phyloP scores from a whole-genome alignment of 108 stramenopile genomes.

The Cyclotella atomus region DNA sequence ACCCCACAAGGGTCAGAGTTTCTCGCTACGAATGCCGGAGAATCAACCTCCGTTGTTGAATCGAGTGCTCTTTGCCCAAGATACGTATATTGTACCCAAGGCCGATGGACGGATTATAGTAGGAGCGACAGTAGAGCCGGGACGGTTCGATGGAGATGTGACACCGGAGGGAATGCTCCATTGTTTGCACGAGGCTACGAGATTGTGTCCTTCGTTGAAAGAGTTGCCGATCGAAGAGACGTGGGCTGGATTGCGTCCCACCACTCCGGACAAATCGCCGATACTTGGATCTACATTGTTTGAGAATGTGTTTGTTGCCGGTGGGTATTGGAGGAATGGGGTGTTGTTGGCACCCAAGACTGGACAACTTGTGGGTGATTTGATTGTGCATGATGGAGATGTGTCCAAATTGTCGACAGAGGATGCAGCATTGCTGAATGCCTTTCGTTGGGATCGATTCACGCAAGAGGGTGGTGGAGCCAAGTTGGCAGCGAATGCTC shows the following conservation, averaged over 20 bases:
- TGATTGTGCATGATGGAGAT: constrained; percentile 34
- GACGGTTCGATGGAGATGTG: constrained; percentile 72
- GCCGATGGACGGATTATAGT: constrained; percentile 89
- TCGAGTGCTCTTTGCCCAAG: constrained; percentile 89
- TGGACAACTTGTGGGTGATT: constrained; percentile 65
- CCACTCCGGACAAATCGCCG: constrained; percentile 91
- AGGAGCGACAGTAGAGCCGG: constrained; percentile 93
- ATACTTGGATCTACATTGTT: constrained; percentile 84
- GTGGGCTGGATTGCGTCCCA: constrained; percentile 93
- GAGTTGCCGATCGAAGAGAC: constrained; percentile 88
- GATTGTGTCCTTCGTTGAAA: constrained; percentile 80
- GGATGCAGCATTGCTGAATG: constrained; percentile 60
- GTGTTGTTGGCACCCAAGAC: constrained; percentile 92
- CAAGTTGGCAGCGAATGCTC: constrained; percentile 69
- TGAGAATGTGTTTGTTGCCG: constrained; percentile 86
- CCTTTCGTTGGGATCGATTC: constrained; percentile 88
- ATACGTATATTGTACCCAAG: constrained; percentile 95
- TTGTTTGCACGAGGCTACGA: constrained; percentile 63
- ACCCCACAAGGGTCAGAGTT: constrained; percentile 93
- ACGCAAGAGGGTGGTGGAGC: constrained; percentile 62
- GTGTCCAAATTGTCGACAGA: constrained; percentile 21
- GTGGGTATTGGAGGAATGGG: constrained; percentile 96
- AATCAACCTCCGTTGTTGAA: constrained; percentile 63
- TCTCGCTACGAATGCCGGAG: constrained; percentile 79
- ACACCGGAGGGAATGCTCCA: constrained; percentile 86